A percentile compares a stretch with the other conserved stretches of the same genome.
Evolutionary conservation across 2,329 filamentous ascomycete species (phyloP).

Genomic region (Ascochyta viciae-villosae): DNA sequence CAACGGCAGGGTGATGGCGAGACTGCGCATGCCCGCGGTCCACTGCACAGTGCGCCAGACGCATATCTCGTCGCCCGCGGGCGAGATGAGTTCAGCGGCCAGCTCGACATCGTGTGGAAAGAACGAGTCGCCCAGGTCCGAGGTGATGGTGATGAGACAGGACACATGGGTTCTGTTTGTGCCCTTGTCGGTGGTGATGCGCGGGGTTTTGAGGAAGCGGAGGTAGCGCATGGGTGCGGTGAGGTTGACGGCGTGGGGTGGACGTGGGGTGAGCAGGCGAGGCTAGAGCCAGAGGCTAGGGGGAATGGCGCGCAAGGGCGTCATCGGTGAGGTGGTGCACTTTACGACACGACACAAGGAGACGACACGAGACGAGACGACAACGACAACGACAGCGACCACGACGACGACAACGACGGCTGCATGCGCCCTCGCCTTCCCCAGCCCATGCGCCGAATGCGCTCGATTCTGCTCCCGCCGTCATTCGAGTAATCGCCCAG

Average conservation of each 20-base stretch:
- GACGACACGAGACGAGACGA: not conserved
- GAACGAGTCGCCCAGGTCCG: constrained; percentile 72
- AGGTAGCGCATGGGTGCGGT: constrained; percentile 60
- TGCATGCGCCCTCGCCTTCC: constrained; percentile 36
- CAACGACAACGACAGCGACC: not conserved
- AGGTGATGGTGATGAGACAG: constrained; percentile 68
- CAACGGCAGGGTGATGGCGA: constrained; percentile 54
- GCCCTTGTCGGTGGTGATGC: constrained; percentile 50
- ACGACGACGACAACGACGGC: not conserved
- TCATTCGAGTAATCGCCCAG: not conserved
- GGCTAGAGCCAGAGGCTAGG: not conserved
- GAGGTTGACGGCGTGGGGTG: constrained; percentile 7
- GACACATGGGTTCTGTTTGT: constrained; percentile 20
- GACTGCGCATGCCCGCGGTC: constrained; percentile 52
- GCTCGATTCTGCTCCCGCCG: not conserved
- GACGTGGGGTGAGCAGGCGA: constrained; percentile 1
- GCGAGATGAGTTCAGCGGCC: constrained; percentile 48
- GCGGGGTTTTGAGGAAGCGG: constrained; percentile 71
- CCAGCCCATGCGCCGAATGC: constrained; percentile 13
- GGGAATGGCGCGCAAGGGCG: constrained; percentile 6
- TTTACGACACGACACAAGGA: too few species aligned
- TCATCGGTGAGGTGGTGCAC: not conserved
- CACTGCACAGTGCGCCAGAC: constrained; percentile 55
- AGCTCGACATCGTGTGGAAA: constrained; percentile 58
- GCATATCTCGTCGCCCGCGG: constrained; percentile 45